phyloP scores from a whole-genome alignment of 192 early-diverging fungal species.

The Backusella sp. region DNA sequence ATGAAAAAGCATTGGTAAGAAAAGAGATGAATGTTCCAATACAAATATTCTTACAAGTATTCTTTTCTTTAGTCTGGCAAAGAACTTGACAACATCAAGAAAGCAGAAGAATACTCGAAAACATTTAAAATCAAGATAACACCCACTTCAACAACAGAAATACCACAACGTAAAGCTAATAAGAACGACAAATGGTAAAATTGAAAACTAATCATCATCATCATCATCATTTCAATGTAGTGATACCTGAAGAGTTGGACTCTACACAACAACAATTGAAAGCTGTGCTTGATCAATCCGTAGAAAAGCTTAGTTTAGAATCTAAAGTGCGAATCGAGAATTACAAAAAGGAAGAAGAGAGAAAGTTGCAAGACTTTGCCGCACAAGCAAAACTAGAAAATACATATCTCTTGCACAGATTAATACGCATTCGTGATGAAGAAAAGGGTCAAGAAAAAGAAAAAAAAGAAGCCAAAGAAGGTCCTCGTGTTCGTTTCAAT shows the following conservation, averaged over 20 bases:
- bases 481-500: slow-evolving; percentile 7
- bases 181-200: neutral
- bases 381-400: slow-evolving; percentile 8
- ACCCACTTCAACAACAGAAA: neutral
- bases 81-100: neutral
- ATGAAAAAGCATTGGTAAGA: slow-evolving; percentile 14
- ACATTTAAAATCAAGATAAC: slow-evolving; percentile 3
- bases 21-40: neutral
- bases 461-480: neutral
- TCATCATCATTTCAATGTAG: neutral
- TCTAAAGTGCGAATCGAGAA: slow-evolving; percentile 18
- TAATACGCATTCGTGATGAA: neutral
- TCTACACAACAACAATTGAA: slow-evolving; percentile 13
- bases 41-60: neutral
- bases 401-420: slow-evolving; percentile 5
- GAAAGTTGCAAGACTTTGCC: neutral
- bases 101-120: neutral
- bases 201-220: neutral
- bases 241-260: slow-evolving; percentile 4
- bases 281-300: neutral
- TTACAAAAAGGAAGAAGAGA: slow-evolving; percentile 7
- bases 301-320: slow-evolving; percentile 16
- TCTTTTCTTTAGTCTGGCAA: neutral
- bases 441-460: neutral
- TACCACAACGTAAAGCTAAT: neutral